Evolutionary conservation across 257 asterid species (phyloP), one percentile per base, ranked within the genome.

Genomic region (Solanum boliviense): DNA sequence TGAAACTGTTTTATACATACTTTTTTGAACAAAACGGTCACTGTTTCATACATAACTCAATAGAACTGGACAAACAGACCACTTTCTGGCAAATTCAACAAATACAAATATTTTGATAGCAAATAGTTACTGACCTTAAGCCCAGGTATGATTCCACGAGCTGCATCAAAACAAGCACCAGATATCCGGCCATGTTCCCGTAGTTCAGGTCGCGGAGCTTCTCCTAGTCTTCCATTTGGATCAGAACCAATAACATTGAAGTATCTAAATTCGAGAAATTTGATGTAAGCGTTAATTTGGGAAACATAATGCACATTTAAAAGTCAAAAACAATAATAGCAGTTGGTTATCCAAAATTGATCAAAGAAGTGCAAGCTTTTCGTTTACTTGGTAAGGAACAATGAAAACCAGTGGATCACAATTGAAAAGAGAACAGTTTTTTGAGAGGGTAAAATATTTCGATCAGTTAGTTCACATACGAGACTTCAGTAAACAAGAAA

Each of bases 121-220:
- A 89, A 35, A 39, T 4, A 79, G 21, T 72, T 58, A 72, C 79
- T 15, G 60, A 94, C 98, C 95, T 95, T 95, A 13, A 95, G 98
- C 68, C 96, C 98, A 31, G 95, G 92, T 86, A 91, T 95, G 91
- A 95, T 93, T 85, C 98, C 98, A 84, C 98, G 96, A 88, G 98
- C 98, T 83, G 98, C 98, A 88, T 95, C 98, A 76, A 95, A 95
- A 89, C 98, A 95, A 86, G 98, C 98, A 38, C 98, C 96, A 6
- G 98, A 95, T 86, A 95, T 95, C 71, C 98, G 92, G 36, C 98
- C 98, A 88, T 95, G 98, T 87, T 95, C 98, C 4, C 96, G 95
- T 18, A 95, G 91, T 89, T 95, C 98, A 5, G 98, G 96, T 9
- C 91, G 95, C 88, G 98, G 98, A 89, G 98, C 98, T 94, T 95